Percentiles rank a stretch among this genome's conserved stretches.
Evolutionary conservation across 2,329 filamentous ascomycete genomes (phyloP).

Genomic region (Trichoderma simmonsii): DNA sequence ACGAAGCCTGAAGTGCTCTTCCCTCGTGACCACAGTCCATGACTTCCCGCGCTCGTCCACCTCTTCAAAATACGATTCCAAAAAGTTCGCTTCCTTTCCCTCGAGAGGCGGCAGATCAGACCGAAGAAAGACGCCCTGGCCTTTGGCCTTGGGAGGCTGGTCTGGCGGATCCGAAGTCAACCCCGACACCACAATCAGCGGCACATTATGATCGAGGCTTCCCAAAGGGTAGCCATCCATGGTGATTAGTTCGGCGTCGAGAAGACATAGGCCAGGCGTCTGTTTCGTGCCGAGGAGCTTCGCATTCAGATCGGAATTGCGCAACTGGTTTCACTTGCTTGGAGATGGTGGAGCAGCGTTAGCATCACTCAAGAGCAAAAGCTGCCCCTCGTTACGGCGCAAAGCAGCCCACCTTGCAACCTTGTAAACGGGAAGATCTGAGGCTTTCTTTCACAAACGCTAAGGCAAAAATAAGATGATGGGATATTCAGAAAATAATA

Average conservation of each 20-base stretch:
- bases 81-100: constrained; percentile 59
- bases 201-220: constrained; percentile 84
- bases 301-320: constrained; percentile 12
- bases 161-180: constrained; percentile 49
- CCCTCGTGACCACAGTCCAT: constrained; percentile 61
- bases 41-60: constrained; percentile 62
- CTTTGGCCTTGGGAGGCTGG: constrained; percentile 51
- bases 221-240: constrained; percentile 80
- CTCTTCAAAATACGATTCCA: constrained; percentile 64
- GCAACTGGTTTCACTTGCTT: not conserved
- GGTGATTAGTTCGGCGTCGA: constrained; percentile 23
- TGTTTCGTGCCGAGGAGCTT: not conserved
- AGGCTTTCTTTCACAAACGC: not conserved
- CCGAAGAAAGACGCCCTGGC: constrained; percentile 58
- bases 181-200: constrained; percentile 78
- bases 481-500: not conserved
- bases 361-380: not conserved
- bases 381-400: constrained; percentile 14
- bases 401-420: not conserved
- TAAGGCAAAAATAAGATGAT: not conserved
- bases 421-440: not conserved
- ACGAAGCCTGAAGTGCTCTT: constrained; percentile 58
- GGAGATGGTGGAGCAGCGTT: constrained; percentile 9
- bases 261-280: constrained; percentile 19
- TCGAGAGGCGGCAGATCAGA: constrained; percentile 69